These are phyloP conservation scores for Theobroma cacao DNA, from an alignment of 345 rosid species.

Conservation along the genomic window DNA sequence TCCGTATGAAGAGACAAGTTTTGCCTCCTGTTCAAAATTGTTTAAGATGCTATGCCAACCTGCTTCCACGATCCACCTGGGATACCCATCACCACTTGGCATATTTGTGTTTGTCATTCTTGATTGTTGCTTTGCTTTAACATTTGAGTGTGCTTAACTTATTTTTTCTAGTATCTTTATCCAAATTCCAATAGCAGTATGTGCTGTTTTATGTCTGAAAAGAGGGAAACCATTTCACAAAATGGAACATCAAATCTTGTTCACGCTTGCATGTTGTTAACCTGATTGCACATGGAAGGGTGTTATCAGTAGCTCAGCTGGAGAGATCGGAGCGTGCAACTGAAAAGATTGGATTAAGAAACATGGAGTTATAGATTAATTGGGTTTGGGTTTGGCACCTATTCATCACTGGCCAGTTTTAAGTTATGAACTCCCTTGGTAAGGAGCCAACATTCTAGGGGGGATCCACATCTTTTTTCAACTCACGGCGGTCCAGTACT, in stretches of 20 bases:
- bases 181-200: constrained; percentile 1
- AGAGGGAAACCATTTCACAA: constrained; percentile 1
- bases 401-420: no score
- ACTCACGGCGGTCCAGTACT: no score
- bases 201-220: constrained; percentile 5
- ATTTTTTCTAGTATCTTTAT: neutral
- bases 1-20: constrained; percentile 50
- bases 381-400: no score
- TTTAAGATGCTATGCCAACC: constrained; percentile 10
- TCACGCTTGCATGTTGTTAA: neutral
- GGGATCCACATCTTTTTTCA: no score
- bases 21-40: constrained; percentile 29
- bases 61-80: constrained; percentile 25
- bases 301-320: no score
- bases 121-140: constrained; percentile 10
- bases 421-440: no score
- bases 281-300: no score
- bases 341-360: no score
- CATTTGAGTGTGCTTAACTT: neutral
- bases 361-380: no score
- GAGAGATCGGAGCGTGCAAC: no score
- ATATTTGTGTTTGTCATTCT: constrained; percentile 31
- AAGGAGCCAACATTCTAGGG: no score
- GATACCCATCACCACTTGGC: constrained; percentile 22
- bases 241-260: neutral